Evolutionary conservation across 164 flowering plant genomes (phyloP), one percentile per base, ranked within the genome.

Genomic region (Sextonia rubra): DNA sequence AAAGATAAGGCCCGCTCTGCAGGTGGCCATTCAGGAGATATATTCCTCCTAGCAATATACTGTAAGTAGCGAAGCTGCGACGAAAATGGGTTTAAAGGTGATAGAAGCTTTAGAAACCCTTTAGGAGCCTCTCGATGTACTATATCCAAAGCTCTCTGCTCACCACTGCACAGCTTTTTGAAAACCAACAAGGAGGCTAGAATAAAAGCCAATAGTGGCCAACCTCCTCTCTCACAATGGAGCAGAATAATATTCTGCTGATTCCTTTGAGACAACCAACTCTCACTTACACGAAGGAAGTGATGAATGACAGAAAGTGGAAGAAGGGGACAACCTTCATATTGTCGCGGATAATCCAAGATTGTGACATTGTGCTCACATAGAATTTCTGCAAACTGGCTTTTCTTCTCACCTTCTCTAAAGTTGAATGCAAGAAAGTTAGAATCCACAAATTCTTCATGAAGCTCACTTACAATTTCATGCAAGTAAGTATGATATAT

Each of bases 121-220:
- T 92, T 96, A 11, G 99, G 99, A 66, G 98, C 98, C 83, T 96
- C 99, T 29, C 92, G 86, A 81, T 93, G 98, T 64, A 96, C 92
- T 69, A 89, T 88, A 71, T 96, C 98, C 80, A 96, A 98, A 49
- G 92, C 85, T 78, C 75, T 87, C 55, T 84, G 86, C 75, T 91
- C 98, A n/a, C 97, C 97, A 78, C 85, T 81, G 60, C 91, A 89
- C 77, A 87, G 74, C 72, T 90, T 91, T 78, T 87, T 87, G 78
- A 84, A 96, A 76, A 91, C 82, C 82, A 93, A 72, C 73, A 96
- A 87, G 74, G 95, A 89, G 60, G 98, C 88, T 71, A 96, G 82
- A 71, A 93, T 81, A 76, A 93, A 93, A 2, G 98, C 98, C 68
- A 96, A 79, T 44, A 96, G 87, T 3, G 97, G 97, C 99, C 99